phyloP scores from a whole-genome alignment of 1,284 basidiomycete species.

The Moesziomyces antarcticus region DNA sequence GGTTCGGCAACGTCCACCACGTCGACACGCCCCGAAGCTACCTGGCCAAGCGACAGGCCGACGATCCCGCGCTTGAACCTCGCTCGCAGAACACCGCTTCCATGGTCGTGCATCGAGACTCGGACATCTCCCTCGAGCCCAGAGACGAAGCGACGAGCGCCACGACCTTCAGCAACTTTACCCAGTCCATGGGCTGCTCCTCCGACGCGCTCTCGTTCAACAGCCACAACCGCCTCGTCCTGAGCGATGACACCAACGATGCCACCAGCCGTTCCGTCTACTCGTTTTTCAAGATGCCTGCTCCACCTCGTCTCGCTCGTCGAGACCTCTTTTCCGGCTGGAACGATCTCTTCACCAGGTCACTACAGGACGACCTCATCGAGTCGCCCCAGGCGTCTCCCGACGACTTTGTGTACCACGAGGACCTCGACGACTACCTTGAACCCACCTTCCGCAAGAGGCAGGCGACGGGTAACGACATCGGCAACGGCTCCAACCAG shows the following conservation, averaged over 20 bases:
- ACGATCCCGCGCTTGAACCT: conserved; percentile 38
- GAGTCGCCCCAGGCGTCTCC: conserved; percentile 17
- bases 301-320: conserved; percentile 33
- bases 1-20: conserved; percentile 57
- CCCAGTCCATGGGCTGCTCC: conserved; percentile 35
- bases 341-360: conserved; percentile 27
- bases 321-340: conserved; percentile 41
- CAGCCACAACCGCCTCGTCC: conserved; percentile 46
- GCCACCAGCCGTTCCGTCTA: conserved; percentile 42
- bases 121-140: conserved; percentile 44
- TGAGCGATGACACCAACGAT: conserved; percentile 52
- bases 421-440: conserved; percentile 40
- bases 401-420: conserved; percentile 36
- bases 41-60: conserved; percentile 27
- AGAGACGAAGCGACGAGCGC: conserved; percentile 11
- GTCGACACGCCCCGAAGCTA: conserved; percentile 47
- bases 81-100: conserved; percentile 22
- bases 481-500: conserved; percentile 81
- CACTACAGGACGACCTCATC: conserved; percentile 17
- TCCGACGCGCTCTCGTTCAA: conserved; percentile 54
- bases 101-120: conserved; percentile 54
- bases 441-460: conserved; percentile 38
- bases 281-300: conserved; percentile 54
- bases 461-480: conserved; percentile 71
- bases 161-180: conserved; percentile 1